Base-by-base conservation (phyloP, 169 alveolate species). In the Plasmodium reichenowi region DNA sequence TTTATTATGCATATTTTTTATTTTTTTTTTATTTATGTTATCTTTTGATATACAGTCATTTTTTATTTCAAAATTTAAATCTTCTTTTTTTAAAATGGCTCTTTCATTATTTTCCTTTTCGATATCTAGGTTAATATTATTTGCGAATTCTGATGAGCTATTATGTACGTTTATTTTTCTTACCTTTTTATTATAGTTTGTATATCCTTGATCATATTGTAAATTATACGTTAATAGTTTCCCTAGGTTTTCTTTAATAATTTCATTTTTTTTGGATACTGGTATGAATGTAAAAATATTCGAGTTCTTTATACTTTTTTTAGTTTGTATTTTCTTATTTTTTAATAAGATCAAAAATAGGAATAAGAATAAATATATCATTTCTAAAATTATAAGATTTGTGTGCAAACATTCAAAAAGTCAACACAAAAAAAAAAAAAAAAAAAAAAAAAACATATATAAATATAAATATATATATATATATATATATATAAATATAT, bases 401-500 rank as follows among this genome's bases (percentile, higher is more conserved):
- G 32, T 29, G 12, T 17, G 9, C 8, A 48, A 56, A 45, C 26
- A 22, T 29, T 22, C 38, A 10, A 24, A 43, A 66, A 43, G 63
- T 59, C 48, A 17, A 74, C 88, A 15, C 58, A 74, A 74, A 74
- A 74, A 74, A 58, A 74, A 74, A 74, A 48, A 71, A 60, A n/a
- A 59, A 64, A 64, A 64, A 6, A 9, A 29, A 29, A 64, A 24
- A 29, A 7, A 10, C 7, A 64, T 60, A 60, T 26, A 17, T 60
- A 17, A 5, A 60, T 60, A 60, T 6, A 60, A 9, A 59, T 59
- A 59, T 59, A 59, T 17, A 59, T 59, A 59, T 32, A 24, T 15
- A 15, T 58, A 58, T 24, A 58, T 58, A 15, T 15, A 12, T 58
- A 58, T 12, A 50, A 1, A 12, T 50, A 50, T 52, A 12, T n/a